phyloP scores from a whole-genome alignment of 805 yeast species.

The Candida maesae region DNA sequence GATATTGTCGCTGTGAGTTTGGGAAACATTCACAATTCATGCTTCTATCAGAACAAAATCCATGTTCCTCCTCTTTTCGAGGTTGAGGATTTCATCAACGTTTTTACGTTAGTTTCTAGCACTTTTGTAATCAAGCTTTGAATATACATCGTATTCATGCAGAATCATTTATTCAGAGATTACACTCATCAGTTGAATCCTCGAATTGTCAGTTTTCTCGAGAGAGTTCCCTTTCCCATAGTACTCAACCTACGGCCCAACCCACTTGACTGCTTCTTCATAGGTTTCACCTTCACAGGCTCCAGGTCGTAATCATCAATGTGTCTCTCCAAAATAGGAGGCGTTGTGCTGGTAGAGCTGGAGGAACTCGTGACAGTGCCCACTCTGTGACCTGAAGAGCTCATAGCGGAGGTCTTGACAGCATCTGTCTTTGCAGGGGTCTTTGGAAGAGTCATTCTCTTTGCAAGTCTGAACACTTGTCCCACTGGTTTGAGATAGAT shows the following conservation, averaged over 20 bases:
- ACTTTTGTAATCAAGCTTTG: no score
- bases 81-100: no score
- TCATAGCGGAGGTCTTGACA: conserved; percentile 4
- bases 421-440: conserved; percentile 45
- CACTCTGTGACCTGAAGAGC: conserved; percentile 1
- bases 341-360: not conserved
- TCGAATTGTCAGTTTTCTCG: conserved; percentile 32
- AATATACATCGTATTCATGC: no score
- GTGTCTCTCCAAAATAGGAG: conserved; percentile 14
- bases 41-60: no score
- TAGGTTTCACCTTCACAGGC: conserved; percentile 33
- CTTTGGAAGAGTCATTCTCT: conserved; percentile 42
- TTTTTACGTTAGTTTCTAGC: no score
- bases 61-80: no score
- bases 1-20: no score
- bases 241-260: conserved; percentile 31
- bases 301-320: conserved; percentile 39
- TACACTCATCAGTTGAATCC: conserved; percentile 18
- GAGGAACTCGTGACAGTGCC: conserved; percentile 6
- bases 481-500: conserved; percentile 79
- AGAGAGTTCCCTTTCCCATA: conserved; percentile 33
- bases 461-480: conserved; percentile 71
- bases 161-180: no score
- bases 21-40: no score
- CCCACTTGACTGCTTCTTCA: conserved; percentile 30